A percentile compares a stretch with the other conserved stretches of the same genome.
Evolutionary conservation across 2,329 filamentous ascomycete genomes (phyloP).

Genomic region (Penicillium griseofulvum): DNA sequence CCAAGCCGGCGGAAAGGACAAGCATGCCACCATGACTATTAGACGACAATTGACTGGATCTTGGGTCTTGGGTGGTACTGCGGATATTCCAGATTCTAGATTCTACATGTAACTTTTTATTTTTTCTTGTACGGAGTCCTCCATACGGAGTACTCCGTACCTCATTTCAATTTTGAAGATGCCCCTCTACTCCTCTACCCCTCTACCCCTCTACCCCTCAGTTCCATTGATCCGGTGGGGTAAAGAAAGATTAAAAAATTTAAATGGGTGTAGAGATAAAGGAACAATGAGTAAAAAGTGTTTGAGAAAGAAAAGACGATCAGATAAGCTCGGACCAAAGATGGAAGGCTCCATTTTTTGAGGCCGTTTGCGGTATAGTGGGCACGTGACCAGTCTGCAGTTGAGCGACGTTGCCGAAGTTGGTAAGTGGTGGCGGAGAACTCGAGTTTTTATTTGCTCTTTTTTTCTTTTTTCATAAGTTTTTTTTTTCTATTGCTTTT

Average conservation of each 20-base stretch:
- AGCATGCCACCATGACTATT: slow-evolving; percentile 2
- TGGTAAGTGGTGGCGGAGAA: slow-evolving; percentile 16
- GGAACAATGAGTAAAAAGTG: slow-evolving; percentile 8
- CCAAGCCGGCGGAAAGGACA: neutral
- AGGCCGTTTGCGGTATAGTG: slow-evolving; percentile 11
- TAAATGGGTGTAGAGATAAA: slow-evolving; percentile 2
- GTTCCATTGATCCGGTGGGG: neutral
- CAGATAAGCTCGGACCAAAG: slow-evolving; percentile 9
- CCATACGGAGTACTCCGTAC: too few relatives aligned
- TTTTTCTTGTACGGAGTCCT: neutral
- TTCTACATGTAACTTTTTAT: neutral
- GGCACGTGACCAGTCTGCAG: slow-evolving; percentile 13
- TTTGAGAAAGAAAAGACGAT: slow-evolving; percentile 7
- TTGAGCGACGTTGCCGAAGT: slow-evolving; percentile 3
- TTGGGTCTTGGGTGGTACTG: neutral
- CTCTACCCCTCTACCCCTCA: slow-evolving; percentile 5
- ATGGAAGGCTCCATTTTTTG: neutral
- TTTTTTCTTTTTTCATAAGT: neutral
- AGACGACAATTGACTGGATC: neutral
- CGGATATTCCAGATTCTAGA: neutral
- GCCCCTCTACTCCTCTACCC: neutral
- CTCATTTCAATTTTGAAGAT: too few relatives aligned
- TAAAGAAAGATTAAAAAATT: neutral
- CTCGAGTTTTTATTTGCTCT: neutral
- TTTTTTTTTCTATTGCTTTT: neutral